Percentiles rank a stretch among this genome's conserved stretches.
phyloP scores from a whole-genome alignment of 2,329 filamentous ascomycete species.

The Elsinoe australis region DNA sequence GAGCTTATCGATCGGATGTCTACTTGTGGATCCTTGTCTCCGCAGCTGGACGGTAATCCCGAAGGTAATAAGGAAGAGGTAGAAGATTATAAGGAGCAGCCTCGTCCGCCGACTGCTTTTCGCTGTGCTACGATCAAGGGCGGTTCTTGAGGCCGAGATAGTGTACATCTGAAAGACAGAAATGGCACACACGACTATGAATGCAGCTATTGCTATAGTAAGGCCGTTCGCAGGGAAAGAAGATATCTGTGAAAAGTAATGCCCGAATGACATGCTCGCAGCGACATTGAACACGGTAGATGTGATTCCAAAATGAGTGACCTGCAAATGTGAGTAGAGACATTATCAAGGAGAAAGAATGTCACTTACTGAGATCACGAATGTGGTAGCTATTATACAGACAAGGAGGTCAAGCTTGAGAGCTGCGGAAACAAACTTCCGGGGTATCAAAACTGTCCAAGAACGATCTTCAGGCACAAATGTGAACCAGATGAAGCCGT shows the following conservation, averaged over 20 bases:
- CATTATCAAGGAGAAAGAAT: too few relatives aligned
- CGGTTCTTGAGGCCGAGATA: not conserved
- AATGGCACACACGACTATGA: conserved; percentile 29
- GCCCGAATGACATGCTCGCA: conserved; percentile 26
- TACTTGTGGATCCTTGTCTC: conserved; percentile 23
- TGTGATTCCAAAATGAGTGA: conserved; percentile 35
- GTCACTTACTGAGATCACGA: conserved; percentile 26
- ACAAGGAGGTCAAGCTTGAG: conserved; percentile 25
- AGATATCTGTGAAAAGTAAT: not conserved
- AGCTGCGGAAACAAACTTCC: conserved; percentile 33
- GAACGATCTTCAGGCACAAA: conserved; percentile 33
- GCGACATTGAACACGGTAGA: conserved; percentile 35
- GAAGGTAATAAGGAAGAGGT: conserved; percentile 38
- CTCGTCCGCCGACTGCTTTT: not conserved
- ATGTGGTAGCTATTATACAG: conserved; percentile 25
- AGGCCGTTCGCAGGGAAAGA: conserved; percentile 25
- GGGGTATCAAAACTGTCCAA: conserved; percentile 34
- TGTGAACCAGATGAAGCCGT: conserved; percentile 32
- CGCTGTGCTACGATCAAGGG: not conserved
- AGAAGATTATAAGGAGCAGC: conserved; percentile 2
- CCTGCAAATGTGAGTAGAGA: conserved; percentile 27
- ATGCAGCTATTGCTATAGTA: conserved; percentile 29
- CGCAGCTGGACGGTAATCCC: conserved; percentile 30
- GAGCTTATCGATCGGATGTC: conserved; percentile 50
- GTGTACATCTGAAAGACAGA: conserved; percentile 26